Base-by-base conservation (phyloP, 805 yeast species). In the Ogataea ganodermae region DNA sequence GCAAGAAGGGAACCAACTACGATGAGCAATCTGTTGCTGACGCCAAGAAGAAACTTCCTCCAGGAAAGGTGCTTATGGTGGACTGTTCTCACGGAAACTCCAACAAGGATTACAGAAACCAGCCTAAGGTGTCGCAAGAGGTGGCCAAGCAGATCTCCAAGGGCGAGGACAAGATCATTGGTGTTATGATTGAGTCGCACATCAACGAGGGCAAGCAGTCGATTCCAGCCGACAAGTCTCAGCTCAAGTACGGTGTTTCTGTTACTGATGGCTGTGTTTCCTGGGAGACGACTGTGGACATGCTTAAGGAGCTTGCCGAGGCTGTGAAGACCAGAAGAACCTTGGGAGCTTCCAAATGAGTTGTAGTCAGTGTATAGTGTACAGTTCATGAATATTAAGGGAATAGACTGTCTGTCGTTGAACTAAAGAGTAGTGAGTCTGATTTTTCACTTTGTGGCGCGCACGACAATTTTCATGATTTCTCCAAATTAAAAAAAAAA, bases 11-110 rank as follows among this genome's bases (percentile, higher is more conserved):
- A 52, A 89, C 99, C 45, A 94, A 94, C 74, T 94, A 81, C 75
- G 97, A 90, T 67, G 86, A 81, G 55, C 79, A 73, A 48, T 79
- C 86, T n/a, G 89, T 94, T 33, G 74, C 78, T 35, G 84, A 76
- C 32, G 94, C 95, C 54, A 85, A 89, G 73, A 74, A 67, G 21
- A 67, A 72, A 28, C 70, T 76, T 58, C 83, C 75, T 49, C 70
- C 67, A 69, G 76, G 72, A 60, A 71, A 61, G 51, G 75, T 77
- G 46, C 69, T 89, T 60, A 94, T 94, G 99, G 86, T 94, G 52
- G 99, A 94, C 73, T 94, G 97, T 73, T 91, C 97, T 39, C 99
- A 94, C 71, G 99, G 97, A 61, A 94, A 94, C 77, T 90, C 97
- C 31, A 83, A 78, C 70, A 94, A 94, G 73, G 94, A 94, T 73